Percentiles rank a stretch among this genome's conserved stretches.
Conservation (phyloP, 2,329 filamentous ascomycete genomes). For the Beauveria brongniartii region DNA sequence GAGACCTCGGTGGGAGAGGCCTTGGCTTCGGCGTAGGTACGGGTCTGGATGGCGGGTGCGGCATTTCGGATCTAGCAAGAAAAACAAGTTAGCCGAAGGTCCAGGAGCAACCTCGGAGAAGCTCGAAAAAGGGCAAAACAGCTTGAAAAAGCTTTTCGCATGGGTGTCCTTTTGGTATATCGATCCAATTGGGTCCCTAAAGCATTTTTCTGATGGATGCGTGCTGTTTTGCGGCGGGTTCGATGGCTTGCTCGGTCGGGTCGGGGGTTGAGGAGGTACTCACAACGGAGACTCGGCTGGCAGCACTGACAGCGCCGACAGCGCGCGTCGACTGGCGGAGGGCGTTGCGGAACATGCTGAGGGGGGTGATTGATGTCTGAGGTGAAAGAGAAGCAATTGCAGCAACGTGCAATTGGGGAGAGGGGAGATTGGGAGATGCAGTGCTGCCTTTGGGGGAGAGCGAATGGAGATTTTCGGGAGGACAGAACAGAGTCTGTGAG, state of each 20-base stretch:
- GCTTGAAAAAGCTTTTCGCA: slow-evolving; percentile 27
- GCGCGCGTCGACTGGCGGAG: slow-evolving; percentile 93
- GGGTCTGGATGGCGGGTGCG: slow-evolving; percentile 69
- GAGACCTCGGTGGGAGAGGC: slow-evolving; percentile 96
- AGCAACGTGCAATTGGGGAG: slow-evolving; percentile 51
- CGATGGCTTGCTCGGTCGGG: slow-evolving; percentile 36
- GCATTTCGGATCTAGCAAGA: slow-evolving; percentile 66
- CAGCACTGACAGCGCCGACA: slow-evolving; percentile 87
- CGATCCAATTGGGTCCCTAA: slow-evolving; percentile 29
- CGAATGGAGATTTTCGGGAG: slow-evolving; percentile 38
- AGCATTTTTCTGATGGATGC: slow-evolving; percentile 23
- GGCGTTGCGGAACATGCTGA: slow-evolving; percentile 94
- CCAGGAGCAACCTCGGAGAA: slow-evolving; percentile 21
- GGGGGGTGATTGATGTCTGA: slow-evolving; percentile 44
- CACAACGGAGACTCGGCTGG: slow-evolving; percentile 89
- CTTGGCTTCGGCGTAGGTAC: slow-evolving; percentile 93
- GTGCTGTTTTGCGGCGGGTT: slow-evolving; percentile 28
- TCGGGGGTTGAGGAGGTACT: slow-evolving; percentile 49
- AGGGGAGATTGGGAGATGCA: slow-evolving; percentile 50
- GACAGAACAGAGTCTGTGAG: slow-evolving; percentile 36
- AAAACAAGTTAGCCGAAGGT: slow-evolving; percentile 47
- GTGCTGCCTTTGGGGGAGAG: slow-evolving; percentile 40
- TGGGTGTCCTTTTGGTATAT: slow-evolving; percentile 13
- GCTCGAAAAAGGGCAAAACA: slow-evolving; percentile 18
- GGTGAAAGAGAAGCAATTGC: slow-evolving; percentile 54